phyloP scores from a whole-genome alignment of 139 green algal genomes.

The Tetradesmus lagerheimii region DNA sequence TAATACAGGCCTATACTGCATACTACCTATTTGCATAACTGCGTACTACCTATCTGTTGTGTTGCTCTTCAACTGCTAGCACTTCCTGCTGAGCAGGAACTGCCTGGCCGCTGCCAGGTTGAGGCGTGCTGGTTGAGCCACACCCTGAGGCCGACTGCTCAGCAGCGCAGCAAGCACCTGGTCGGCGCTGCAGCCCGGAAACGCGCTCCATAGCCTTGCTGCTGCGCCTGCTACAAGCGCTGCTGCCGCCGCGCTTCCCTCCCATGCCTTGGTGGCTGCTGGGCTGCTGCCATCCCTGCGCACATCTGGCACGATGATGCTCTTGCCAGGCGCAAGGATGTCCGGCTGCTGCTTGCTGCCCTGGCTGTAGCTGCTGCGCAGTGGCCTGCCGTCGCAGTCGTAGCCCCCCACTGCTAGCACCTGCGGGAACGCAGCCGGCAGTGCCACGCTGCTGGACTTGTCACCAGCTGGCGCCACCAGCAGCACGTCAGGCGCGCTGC shows the following conservation, averaged over 20 bases:
- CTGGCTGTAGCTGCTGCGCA: not conserved
- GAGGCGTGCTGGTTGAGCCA: not conserved
- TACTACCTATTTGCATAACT: no score
- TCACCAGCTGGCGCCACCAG: slow-evolving; percentile 33
- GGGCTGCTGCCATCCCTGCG: not conserved
- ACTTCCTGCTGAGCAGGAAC: not conserved
- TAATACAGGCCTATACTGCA: no score
- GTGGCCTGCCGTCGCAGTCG: not conserved
- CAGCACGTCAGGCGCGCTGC: not conserved
- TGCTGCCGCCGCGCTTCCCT: slow-evolving; percentile 14
- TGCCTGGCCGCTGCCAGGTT: not conserved
- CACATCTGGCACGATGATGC: not conserved
- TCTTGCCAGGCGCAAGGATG: slow-evolving; percentile 33
- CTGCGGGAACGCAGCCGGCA: not conserved
- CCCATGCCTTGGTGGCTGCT: not conserved
- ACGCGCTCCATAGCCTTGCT: slow-evolving; percentile 19
- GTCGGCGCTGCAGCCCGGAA: slow-evolving; percentile 12
- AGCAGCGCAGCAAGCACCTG: not conserved
- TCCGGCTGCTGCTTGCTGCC: not conserved
- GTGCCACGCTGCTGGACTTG: not conserved
- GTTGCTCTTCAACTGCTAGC: not conserved
- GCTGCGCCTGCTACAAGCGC: slow-evolving; percentile 32
- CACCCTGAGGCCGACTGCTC: not conserved
- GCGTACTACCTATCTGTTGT: no score
- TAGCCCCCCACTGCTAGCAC: slow-evolving; percentile 25